Conservation (phyloP, 805 yeast species). For the Ogataea ramenticola region DNA sequence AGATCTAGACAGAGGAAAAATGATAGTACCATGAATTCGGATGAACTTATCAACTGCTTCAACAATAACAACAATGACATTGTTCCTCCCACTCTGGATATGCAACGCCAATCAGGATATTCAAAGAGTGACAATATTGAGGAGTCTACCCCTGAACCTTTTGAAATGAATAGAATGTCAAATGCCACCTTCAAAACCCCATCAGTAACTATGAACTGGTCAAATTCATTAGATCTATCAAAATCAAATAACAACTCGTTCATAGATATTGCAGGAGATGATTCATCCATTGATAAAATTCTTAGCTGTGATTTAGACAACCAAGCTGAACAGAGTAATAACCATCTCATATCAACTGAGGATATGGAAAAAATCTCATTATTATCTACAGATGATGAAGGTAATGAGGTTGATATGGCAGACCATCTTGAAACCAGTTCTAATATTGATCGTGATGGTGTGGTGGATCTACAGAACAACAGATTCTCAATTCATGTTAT, state of each 20-base stretch:
- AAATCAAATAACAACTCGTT: conserved; percentile 9
- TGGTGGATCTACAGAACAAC: conserved; percentile 1
- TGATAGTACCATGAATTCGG: background rate
- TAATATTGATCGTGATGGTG: background rate
- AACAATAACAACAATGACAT: background rate
- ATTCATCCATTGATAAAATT: background rate
- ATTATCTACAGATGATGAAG: conserved; percentile 1
- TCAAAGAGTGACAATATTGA: background rate
- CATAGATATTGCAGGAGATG: conserved; percentile 7
- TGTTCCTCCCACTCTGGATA: no score
- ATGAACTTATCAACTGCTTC: background rate
- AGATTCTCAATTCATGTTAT: conserved; percentile 21
- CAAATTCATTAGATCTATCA: conserved; percentile 23
- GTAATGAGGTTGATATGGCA: background rate
- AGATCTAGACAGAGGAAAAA: conserved; percentile 3
- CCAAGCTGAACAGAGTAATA: background rate
- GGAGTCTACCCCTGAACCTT: conserved; percentile 1
- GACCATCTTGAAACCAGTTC: background rate
- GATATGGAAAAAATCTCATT: conserved; percentile 12
- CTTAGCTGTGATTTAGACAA: background rate
- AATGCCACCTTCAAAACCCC: conserved; percentile 25
- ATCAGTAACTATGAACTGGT: conserved; percentile 30
- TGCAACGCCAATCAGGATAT: background rate
- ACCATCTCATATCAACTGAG: conserved; percentile 7
- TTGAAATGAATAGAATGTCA: conserved; percentile 12